Percentiles rank a stretch among this genome's conserved stretches.
These are phyloP conservation scores for Xenoacremonium recifei DNA, from an alignment of 2,329 filamentous ascomycete species.

Conservation along the genomic window DNA sequence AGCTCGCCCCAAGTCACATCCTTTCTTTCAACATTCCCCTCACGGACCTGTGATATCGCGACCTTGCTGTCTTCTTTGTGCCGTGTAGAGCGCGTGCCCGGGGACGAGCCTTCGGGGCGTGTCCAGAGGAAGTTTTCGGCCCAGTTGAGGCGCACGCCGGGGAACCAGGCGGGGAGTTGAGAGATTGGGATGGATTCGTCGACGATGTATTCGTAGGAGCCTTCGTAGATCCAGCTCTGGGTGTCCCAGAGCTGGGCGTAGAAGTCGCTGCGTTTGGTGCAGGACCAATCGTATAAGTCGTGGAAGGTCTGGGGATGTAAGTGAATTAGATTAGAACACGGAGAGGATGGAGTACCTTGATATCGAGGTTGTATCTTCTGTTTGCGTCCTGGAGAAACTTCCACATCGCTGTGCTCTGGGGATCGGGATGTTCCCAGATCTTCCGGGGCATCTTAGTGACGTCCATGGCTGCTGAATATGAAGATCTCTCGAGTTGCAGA, in stretches of 20 bases:
- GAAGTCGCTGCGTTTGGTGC: conserved; percentile 60
- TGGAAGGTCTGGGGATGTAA: conserved; percentile 56
- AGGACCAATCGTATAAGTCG: conserved; percentile 70
- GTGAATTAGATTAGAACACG: background rate
- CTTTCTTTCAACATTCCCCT: conserved; percentile 56
- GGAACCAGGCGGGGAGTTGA: conserved; percentile 72
- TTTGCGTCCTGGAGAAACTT: conserved; percentile 67
- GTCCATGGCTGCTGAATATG: conserved; percentile 29
- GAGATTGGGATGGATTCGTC: conserved; percentile 71
- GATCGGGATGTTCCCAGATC: conserved; percentile 66
- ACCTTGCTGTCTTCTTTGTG: conserved; percentile 71
- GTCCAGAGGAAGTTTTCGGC: conserved; percentile 78
- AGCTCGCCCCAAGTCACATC: conserved; percentile 68
- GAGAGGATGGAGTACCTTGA: conserved; percentile 48
- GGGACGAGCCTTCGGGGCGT: conserved; percentile 36
- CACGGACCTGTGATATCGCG: conserved; percentile 70
- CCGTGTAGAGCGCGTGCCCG: conserved; percentile 45
- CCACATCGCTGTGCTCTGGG: conserved; percentile 63
- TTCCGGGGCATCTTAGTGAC: conserved; percentile 49
- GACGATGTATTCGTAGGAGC: conserved; percentile 58
- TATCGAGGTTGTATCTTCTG: conserved; percentile 48
- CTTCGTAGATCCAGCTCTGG: conserved; percentile 61
- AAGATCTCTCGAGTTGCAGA: too few species aligned
- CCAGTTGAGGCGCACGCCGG: conserved; percentile 71
- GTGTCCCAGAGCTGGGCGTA: conserved; percentile 63